Percentiles rank a stretch among this genome's conserved stretches.
Conservation (phyloP, 2,329 filamentous ascomycete genomes). For the Exophiala xenobiotica region DNA sequence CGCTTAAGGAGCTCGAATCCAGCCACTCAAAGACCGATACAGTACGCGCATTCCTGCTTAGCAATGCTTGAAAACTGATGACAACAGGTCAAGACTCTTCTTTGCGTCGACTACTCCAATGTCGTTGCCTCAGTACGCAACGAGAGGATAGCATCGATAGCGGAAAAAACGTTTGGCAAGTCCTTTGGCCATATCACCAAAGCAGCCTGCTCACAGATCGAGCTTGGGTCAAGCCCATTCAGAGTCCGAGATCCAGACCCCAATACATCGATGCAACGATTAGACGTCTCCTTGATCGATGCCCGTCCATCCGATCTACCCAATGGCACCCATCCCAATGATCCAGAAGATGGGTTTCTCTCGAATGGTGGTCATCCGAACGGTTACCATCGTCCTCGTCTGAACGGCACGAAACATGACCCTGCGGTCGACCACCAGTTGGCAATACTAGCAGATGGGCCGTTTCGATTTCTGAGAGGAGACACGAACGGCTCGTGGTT, state of each 20-base stretch:
- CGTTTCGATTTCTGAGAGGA: conserved; percentile 39
- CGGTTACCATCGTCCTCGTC: conserved; percentile 5
- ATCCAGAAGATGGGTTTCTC: conserved; percentile 6
- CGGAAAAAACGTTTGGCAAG: conserved; percentile 17
- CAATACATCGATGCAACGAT: conserved; percentile 3
- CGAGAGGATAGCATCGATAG: conserved; percentile 11
- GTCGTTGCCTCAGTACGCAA: conserved; percentile 19
- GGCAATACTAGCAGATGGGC: conserved; percentile 50
- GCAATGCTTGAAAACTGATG: conserved; percentile 2
- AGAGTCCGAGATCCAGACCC: conserved; percentile 3
- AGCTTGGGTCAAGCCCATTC: conserved; percentile 33
- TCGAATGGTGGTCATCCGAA: conserved; percentile 3
- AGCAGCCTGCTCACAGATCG: conserved; percentile 45
- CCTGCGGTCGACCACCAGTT: conserved; percentile 35
- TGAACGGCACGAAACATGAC: conserved; percentile 11
- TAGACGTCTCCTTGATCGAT: conserved; percentile 14
- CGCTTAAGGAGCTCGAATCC: conserved; percentile 12
- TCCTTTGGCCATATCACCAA: conserved; percentile 10
- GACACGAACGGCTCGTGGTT: conserved; percentile 70
- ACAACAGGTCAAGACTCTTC: conserved; percentile 12
- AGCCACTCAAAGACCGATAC: background rate
- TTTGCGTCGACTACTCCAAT: conserved; percentile 23
- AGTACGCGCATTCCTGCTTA: conserved; percentile 2
- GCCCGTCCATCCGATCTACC: background rate
- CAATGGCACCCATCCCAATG: background rate